Percentiles rank a stretch among this genome's conserved stretches.
Conservation (phyloP, 2,329 filamentous ascomycete species). For the Colletotrichum coccodes region DNA sequence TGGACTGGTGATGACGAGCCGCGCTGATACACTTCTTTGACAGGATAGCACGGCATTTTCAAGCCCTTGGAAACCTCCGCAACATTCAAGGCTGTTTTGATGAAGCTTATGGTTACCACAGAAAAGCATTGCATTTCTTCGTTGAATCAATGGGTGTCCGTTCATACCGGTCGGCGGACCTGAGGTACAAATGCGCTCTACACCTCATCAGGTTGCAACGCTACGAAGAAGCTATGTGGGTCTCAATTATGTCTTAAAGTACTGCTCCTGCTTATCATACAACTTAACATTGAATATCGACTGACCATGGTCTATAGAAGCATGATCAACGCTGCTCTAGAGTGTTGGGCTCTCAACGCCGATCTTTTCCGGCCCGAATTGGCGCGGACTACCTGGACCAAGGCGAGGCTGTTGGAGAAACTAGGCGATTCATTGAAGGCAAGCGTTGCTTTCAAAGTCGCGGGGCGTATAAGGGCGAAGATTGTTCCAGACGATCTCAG, state of each 20-base stretch:
- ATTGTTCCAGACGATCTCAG: not conserved
- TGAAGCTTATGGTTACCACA: too few species aligned
- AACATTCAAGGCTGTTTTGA: too few species aligned
- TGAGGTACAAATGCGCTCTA: not conserved
- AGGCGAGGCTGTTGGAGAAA: not conserved
- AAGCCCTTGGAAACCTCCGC: too few species aligned
- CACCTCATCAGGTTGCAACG: not conserved
- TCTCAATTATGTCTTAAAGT: not conserved
- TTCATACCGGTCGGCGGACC: too few species aligned
- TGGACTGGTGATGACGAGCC: too few species aligned
- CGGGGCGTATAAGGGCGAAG: not conserved
- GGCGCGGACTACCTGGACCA: not conserved
- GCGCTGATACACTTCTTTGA: too few species aligned
- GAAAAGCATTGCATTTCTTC: too few species aligned
- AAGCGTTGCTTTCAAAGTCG: not conserved
- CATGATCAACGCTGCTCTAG: not conserved
- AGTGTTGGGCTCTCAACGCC: not conserved
- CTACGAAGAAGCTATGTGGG: not conserved
- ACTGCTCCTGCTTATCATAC: not conserved
- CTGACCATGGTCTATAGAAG: not conserved
- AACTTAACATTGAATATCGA: not conserved
- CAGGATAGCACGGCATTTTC: too few species aligned
- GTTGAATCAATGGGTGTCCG: too few species aligned
- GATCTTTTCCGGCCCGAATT: not conserved
- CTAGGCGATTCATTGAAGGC: not conserved